These are phyloP conservation scores for Gossypium herbaceum DNA, from an alignment of 345 rosid genomes.

Conservation along the genomic window DNA sequence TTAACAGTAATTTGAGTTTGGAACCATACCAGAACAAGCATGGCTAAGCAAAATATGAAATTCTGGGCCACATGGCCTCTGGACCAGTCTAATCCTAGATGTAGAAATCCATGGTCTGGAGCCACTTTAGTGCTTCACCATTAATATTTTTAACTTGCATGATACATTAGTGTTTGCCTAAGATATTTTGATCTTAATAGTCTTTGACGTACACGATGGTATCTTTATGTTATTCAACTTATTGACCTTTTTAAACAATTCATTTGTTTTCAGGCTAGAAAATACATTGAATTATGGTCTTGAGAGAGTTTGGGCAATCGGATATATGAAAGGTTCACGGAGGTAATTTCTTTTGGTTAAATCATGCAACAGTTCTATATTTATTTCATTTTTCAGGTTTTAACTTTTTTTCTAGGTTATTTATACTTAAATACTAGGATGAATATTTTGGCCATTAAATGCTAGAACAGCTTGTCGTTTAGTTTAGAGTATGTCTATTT, in stretches of 20 bases:
- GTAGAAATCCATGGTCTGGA: slow-evolving; percentile 8
- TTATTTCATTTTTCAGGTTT: neutral
- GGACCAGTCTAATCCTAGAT: neutral
- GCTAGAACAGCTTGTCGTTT: neutral
- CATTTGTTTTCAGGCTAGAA: slow-evolving; percentile 56
- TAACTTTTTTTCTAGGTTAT: neutral
- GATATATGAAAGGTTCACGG: slow-evolving; percentile 81
- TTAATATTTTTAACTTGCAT: neutral
- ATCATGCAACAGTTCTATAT: neutral
- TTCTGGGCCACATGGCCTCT: neutral
- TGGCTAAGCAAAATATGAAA: neutral
- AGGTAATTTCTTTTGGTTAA: slow-evolving; percentile 47
- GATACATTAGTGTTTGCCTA: neutral
- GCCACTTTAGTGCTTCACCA: neutral
- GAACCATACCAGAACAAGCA: neutral
- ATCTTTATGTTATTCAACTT: neutral
- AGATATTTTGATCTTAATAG: neutral
- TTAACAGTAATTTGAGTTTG: neutral
- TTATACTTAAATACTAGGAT: neutral
- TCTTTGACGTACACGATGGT: neutral
- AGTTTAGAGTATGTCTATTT: neutral
- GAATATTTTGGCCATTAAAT: slow-evolving; percentile 1
- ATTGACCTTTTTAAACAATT: neutral
- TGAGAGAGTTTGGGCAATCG: slow-evolving; percentile 98
- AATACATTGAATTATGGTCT: slow-evolving; percentile 77